Evolutionary conservation across 2,329 filamentous ascomycete genomes (phyloP).

Genomic region (Fusarium annulatum): DNA sequence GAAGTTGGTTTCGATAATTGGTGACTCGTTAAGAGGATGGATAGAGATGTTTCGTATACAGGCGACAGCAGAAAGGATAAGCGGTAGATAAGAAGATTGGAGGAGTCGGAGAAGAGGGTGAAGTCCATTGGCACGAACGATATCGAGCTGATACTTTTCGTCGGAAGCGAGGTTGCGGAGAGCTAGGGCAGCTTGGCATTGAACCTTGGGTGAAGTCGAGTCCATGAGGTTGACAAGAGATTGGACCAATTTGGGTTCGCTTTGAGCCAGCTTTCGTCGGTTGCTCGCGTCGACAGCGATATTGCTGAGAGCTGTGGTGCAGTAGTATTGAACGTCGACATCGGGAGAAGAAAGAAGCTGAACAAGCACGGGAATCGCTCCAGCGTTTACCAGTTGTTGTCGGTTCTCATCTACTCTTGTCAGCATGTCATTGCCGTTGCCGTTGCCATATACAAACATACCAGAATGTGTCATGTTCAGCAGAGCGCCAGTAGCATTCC

Average conservation of each 20-base stretch:
- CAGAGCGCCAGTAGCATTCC: conserved; percentile 94
- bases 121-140: conserved; percentile 89
- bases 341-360: conserved; percentile 92
- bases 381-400: conserved; percentile 95
- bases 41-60: conserved; percentile 99
- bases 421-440: conserved; percentile 8
- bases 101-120: conserved; percentile 87
- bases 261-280: conserved; percentile 88
- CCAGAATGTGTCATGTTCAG: conserved; percentile 99
- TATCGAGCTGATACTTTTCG: conserved; percentile 98
- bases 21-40: conserved; percentile 96
- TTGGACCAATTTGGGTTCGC: conserved; percentile 90
- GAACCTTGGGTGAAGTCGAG: conserved; percentile 95
- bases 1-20: conserved; percentile 98
- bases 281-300: conserved; percentile 96
- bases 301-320: conserved; percentile 97
- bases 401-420: conserved; percentile 85
- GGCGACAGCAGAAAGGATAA: conserved; percentile 95
- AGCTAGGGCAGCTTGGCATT: conserved; percentile 95
- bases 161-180: conserved; percentile 96
- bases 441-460: conserved; percentile 55
- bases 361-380: conserved; percentile 96
- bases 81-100: conserved; percentile 93
- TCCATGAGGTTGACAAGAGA: conserved; percentile 97
- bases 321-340: conserved; percentile 99